phyloP scores from a whole-genome alignment of 768 basidiomycete species.

The Pulveroboletus sp. region DNA sequence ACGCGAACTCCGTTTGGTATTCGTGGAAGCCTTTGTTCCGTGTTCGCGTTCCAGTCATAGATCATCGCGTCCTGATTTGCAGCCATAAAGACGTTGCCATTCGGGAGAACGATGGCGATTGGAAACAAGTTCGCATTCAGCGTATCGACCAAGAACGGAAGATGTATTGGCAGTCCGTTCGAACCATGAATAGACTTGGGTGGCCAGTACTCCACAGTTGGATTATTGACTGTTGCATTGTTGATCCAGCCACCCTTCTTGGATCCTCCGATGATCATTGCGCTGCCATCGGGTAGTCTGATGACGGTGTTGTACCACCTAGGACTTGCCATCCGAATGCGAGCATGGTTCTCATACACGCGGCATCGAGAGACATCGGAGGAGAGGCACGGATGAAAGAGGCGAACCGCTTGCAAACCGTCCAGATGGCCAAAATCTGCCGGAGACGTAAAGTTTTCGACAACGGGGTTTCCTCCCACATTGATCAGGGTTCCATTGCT shows the following conservation, averaged over 20 bases:
- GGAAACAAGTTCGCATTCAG: conserved; percentile 83
- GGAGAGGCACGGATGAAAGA: conserved; percentile 64
- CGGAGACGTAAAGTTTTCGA: conserved; percentile 56
- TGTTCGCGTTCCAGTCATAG: conserved; percentile 68
- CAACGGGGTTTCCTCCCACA: conserved; percentile 80
- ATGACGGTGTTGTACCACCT: conserved; percentile 79
- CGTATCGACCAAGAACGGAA: conserved; percentile 64
- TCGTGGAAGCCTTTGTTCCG: conserved; percentile 56
- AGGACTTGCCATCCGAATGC: conserved; percentile 68
- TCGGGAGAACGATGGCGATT: conserved; percentile 67
- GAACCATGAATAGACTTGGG: conserved; percentile 68
- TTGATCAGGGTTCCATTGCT: conserved; percentile 74
- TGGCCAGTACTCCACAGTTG: conserved; percentile 78
- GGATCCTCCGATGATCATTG: conserved; percentile 79
- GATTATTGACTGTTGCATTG: conserved; percentile 75
- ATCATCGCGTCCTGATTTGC: conserved; percentile 78
- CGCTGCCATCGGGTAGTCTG: conserved; percentile 71
- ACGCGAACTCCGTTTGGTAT: conserved; percentile 78
- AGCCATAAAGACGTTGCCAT: conserved; percentile 68
- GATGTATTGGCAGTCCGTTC: conserved; percentile 60
- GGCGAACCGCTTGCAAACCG: conserved; percentile 69
- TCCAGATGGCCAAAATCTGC: conserved; percentile 74
- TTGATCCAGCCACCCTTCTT: conserved; percentile 85
- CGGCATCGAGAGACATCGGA: conserved; percentile 47
- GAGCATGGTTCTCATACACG: conserved; percentile 61